A percentile compares a stretch with the other conserved stretches of the same genome.
phyloP scores from a whole-genome alignment of 371 early-diverging fungal genomes.

The Mortierella sp. region DNA sequence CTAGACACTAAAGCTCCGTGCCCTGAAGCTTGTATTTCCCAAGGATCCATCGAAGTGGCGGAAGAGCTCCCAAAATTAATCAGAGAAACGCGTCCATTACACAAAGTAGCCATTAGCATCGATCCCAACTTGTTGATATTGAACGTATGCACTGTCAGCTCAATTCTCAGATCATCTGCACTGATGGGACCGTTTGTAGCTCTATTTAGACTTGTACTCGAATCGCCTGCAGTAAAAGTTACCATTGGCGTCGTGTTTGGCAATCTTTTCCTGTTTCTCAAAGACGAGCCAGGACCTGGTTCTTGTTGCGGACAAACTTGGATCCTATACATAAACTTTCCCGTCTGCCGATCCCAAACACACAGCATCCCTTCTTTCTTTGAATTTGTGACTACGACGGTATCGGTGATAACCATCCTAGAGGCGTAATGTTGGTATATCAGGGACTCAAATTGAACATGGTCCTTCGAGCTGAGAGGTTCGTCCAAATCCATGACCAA shows the following conservation, averaged over 20 bases:
- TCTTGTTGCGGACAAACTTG: constrained; percentile 11
- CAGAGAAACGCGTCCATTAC: constrained; percentile 38
- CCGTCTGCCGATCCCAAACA: constrained; percentile 31
- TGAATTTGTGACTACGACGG: constrained; percentile 38
- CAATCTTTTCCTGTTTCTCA: background rate
- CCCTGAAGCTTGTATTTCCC: background rate
- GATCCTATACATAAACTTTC: constrained; percentile 28
- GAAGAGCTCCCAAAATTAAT: constrained; percentile 18
- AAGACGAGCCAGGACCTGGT: background rate
- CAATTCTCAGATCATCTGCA: background rate
- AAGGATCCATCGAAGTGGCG: background rate
- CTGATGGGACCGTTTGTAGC: background rate
- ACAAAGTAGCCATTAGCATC: constrained; percentile 38
- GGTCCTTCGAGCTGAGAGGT: constrained; percentile 30
- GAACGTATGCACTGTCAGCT: constrained; percentile 25
- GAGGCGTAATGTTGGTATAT: constrained; percentile 37
- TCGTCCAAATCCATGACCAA: constrained; percentile 39
- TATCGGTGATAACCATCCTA: constrained; percentile 26
- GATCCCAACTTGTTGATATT: constrained; percentile 30
- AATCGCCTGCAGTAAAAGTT: background rate
- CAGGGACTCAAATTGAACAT: constrained; percentile 24
- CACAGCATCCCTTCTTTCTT: constrained; percentile 37
- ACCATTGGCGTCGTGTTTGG: background rate
- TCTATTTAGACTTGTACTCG: background rate
- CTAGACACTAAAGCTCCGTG: background rate